Conservation (phyloP, 208 protist species). For the Trypanosoma lewisi region DNA sequence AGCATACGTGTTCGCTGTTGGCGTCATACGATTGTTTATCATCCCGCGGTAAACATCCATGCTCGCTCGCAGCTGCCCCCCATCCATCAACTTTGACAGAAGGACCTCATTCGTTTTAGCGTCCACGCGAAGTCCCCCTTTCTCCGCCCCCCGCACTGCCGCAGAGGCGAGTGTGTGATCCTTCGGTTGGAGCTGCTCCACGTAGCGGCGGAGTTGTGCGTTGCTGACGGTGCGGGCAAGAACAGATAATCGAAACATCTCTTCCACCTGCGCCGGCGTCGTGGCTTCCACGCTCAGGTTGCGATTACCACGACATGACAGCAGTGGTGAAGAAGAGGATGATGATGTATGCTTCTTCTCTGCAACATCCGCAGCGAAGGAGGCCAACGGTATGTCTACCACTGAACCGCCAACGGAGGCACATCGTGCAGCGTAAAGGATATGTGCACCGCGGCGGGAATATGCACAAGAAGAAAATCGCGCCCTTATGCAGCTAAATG, state of each 20-base stretch:
- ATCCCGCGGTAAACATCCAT: constrained; percentile 80
- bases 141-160: constrained; percentile 59
- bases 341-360: too few relatives aligned
- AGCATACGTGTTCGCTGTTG: constrained; percentile 70
- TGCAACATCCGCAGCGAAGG: too few relatives aligned
- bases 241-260: constrained; percentile 63
- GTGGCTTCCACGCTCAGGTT: background rate
- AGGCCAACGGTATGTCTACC: too few relatives aligned
- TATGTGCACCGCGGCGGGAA: too few relatives aligned
- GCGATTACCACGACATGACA: background rate
- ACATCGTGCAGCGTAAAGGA: too few relatives aligned
- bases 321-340: background rate
- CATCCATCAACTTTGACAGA: constrained; percentile 52
- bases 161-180: constrained; percentile 57
- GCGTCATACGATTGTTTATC: constrained; percentile 48
- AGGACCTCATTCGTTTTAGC: constrained; percentile 66
- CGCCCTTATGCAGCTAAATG: too few relatives aligned
- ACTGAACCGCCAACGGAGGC: too few relatives aligned
- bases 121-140: constrained; percentile 57
- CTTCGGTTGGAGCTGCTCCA: constrained; percentile 47
- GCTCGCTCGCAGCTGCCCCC: constrained; percentile 67
- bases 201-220: constrained; percentile 62
- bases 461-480: too few relatives aligned
- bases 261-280: constrained; percentile 53
- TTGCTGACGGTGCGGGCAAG: constrained; percentile 79